These are phyloP conservation scores for Hawksworthiomyces lignivorus DNA, from an alignment of 2,329 filamentous ascomycete genomes.

Conservation along the genomic window DNA sequence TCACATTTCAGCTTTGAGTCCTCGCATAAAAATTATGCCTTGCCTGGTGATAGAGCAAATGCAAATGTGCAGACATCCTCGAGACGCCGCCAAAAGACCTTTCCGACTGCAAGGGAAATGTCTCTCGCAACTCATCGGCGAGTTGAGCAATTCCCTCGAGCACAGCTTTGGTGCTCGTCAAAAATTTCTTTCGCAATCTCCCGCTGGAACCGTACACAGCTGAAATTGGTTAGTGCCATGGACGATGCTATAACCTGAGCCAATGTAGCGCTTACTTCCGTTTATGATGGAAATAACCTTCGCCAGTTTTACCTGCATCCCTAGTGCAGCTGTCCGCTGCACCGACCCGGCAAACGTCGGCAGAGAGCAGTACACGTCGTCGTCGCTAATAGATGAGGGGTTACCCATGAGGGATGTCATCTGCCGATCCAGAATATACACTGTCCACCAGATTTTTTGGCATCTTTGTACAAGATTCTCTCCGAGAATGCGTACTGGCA, in stretches of 20 bases:
- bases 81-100: background rate
- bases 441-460: background rate
- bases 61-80: background rate
- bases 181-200: background rate
- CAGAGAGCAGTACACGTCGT: background rate
- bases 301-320: background rate
- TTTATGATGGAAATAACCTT: slow-evolving; percentile 1
- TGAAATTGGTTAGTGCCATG: no score
- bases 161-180: background rate
- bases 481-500: background rate
- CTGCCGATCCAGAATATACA: background rate
- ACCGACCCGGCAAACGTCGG: background rate
- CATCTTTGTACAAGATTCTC: background rate
- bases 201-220: slow-evolving; percentile 1
- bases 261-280: no score
- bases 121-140: background rate
- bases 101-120: background rate
- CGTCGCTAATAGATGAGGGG: background rate
- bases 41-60: slow-evolving; percentile 3
- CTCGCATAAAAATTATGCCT: no score
- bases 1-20: no score
- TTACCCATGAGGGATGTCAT: slow-evolving; percentile 3
- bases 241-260: no score
- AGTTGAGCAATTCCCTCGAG: background rate
- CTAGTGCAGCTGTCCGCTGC: background rate